Evolutionary conservation across 345 rosid genomes (phyloP), one percentile per base, ranked within the genome.

Genomic region (Populus nigra): DNA sequence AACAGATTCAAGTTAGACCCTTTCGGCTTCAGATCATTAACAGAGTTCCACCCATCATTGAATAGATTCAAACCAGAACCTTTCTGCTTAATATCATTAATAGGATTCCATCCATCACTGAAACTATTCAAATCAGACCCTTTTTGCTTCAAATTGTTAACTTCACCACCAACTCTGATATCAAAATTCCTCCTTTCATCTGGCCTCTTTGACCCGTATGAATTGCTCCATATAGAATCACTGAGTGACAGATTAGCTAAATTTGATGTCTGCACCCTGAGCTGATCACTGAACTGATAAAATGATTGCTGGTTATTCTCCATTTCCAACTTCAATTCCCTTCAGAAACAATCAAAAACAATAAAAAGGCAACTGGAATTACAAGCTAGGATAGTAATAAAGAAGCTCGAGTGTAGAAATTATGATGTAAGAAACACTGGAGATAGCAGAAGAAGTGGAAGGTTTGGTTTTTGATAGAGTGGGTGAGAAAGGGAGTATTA

Each of bases 241-340:
- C 89, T 92, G 63, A 91, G 89, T 5, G 98, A 92, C 25, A 92
- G 88, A 79, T 88, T 91, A n/a, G 94, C 90, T 36, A 93, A 72
- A 85, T 86, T 90, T 0, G 92, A 83, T 10, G 85, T 76, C 20
- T 96, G 97, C 18, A 86, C 68, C 83, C 99, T 85, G n/a, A 96
- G 83, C 78, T 96, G 97, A 79, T 96, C 99, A 73, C 98, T 92
- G 90, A 96, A 96, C 68, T 94, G 97, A 87, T 89, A 94, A 84
- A 96, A 96, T 1, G 98, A 89, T 72, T 93, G 98, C 88, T 92
- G 94, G 68, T 94, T 89, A 72, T 85, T 91, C 80, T 91, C 98
- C 99, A 96, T 92, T 71, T 71, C 49, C 23, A 17, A 41, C 41
- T 63, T 53, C 39, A 78, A 73, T 45, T 66, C 43, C 47, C 63